These are phyloP conservation scores for Helminthosporium solani DNA, from an alignment of 2,329 filamentous ascomycete genomes.

Conservation along the genomic window DNA sequence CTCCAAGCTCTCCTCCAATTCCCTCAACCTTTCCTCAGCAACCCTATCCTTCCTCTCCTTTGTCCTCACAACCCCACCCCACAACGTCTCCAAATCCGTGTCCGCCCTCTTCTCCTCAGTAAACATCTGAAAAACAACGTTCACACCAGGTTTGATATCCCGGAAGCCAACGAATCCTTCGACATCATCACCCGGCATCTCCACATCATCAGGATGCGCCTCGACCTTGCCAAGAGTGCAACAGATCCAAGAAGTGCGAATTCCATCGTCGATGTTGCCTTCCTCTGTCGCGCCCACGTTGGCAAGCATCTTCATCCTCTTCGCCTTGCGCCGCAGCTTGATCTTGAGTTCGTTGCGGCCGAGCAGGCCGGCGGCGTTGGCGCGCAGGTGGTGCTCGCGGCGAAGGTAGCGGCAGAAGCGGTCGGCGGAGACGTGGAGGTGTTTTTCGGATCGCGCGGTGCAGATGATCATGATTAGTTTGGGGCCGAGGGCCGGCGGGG, in stretches of 20 bases:
- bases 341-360: slow-evolving; percentile 90
- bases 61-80: slow-evolving; percentile 53
- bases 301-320: slow-evolving; percentile 77
- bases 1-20: slow-evolving; percentile 23
- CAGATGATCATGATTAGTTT: slow-evolving; percentile 92
- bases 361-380: slow-evolving; percentile 82
- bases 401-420: slow-evolving; percentile 86
- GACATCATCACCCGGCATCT: slow-evolving; percentile 30
- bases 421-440: slow-evolving; percentile 87
- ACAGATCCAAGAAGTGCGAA: slow-evolving; percentile 94
- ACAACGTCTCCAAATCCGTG: slow-evolving; percentile 66
- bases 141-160: slow-evolving; percentile 55
- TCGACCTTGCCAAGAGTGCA: slow-evolving; percentile 79
- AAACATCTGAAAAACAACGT: slow-evolving; percentile 70
- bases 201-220: slow-evolving; percentile 46
- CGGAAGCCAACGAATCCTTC: slow-evolving; percentile 78
- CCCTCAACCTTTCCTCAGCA: slow-evolving; percentile 30
- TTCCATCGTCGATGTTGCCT: slow-evolving; percentile 73
- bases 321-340: slow-evolving; percentile 76
- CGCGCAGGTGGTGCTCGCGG: slow-evolving; percentile 67
- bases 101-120: slow-evolving; percentile 69
- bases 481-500: slow-evolving; percentile 80
- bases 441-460: slow-evolving; percentile 87
- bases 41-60: slow-evolving; percentile 41
- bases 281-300: slow-evolving; percentile 59